phyloP scores from a whole-genome alignment of 805 yeast genomes.

The Lachancea mirantina region DNA sequence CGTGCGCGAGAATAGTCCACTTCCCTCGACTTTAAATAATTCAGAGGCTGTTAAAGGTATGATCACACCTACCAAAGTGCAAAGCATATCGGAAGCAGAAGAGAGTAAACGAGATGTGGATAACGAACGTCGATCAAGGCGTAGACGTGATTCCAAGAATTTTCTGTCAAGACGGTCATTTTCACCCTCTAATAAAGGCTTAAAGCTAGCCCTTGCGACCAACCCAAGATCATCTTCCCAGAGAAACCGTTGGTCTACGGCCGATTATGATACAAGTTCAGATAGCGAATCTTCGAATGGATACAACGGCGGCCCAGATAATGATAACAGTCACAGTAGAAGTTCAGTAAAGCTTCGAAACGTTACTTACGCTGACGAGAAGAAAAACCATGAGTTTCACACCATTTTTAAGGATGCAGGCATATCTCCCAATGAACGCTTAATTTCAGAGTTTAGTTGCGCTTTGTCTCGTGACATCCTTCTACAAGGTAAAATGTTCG shows the following conservation, averaged over 20 bases:
- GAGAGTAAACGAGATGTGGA: no score
- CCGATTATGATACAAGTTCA: not conserved
- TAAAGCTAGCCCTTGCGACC: conserved; percentile 18
- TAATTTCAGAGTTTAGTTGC: conserved; percentile 58
- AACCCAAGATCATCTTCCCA: conserved; percentile 15
- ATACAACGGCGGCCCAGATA: not conserved
- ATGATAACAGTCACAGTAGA: conserved; percentile 2
- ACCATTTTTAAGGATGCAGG: conserved; percentile 42
- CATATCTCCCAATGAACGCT: conserved; percentile 42
- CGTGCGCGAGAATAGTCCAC: no score
- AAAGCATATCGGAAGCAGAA: no score
- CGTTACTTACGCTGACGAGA: conserved; percentile 37
- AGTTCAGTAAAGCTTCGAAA: conserved; percentile 15
- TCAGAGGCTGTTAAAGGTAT: no score
- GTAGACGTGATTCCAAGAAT: conserved; percentile 17
- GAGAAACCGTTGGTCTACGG: conserved; percentile 12
- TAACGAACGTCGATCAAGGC: conserved; percentile 25
- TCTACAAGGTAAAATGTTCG: conserved; percentile 58
- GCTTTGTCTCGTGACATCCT: conserved; percentile 60
- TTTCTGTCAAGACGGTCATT: conserved; percentile 25
- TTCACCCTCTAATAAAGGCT: conserved; percentile 22
- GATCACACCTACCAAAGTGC: no score
- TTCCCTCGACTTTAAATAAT: no score
- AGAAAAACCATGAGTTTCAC: conserved; percentile 55
- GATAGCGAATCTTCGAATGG: conserved; percentile 3